Percentiles rank a stretch among this genome's conserved stretches.
phyloP scores from a whole-genome alignment of 179 eudicot species.

The Silene noctiflora region DNA sequence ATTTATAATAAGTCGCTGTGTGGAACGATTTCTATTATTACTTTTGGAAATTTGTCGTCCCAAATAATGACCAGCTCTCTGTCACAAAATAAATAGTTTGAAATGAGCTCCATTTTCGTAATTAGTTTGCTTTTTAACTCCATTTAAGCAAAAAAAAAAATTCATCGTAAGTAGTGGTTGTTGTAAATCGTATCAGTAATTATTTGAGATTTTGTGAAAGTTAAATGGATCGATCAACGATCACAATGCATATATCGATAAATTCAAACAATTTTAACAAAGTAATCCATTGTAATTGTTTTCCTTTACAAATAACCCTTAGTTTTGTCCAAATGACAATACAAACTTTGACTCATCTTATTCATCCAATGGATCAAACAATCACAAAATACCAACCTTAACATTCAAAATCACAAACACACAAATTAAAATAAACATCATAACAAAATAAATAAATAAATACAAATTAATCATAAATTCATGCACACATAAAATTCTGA shows the following conservation, averaged over 20 bases:
- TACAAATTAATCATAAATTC: neutral
- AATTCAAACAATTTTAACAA: no score
- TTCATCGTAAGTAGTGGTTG: no score
- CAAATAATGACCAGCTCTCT: no score
- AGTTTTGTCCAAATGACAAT: slow-evolving; percentile 11
- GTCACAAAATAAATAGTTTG: no score
- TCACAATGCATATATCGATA: neutral
- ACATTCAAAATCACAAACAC: slow-evolving; percentile 19
- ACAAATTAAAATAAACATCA: slow-evolving; percentile 2
- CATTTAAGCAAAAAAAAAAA: no score
- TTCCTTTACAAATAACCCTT: slow-evolving; percentile 17
- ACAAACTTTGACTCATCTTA: slow-evolving; percentile 11
- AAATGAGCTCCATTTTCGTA: no score
- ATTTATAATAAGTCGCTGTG: no score
- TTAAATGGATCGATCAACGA: neutral
- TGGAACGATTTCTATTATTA: no score
- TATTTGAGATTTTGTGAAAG: neutral
- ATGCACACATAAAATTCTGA: neutral
- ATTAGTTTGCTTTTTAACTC: no score
- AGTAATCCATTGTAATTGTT: neutral
- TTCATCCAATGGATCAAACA: slow-evolving; percentile 21
- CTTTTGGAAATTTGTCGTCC: no score
- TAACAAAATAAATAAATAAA: slow-evolving; percentile 10
- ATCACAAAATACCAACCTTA: slow-evolving; percentile 19
- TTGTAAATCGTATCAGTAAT: no score